Evolutionary conservation across 306 rosid genomes (phyloP).

Genomic region (Prinsepia uniflora): DNA sequence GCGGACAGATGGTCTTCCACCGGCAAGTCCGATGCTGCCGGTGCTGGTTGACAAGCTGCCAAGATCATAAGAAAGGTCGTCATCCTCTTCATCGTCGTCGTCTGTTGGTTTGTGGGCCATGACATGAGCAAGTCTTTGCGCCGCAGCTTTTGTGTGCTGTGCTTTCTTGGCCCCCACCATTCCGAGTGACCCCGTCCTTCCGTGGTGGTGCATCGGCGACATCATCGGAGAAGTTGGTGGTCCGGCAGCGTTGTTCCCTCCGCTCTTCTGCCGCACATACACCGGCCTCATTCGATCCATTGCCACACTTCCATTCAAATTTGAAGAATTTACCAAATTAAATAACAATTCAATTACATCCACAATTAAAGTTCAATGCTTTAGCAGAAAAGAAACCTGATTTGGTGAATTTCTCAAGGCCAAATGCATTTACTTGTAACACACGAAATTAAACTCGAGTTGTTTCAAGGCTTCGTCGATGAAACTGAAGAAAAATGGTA

Average conservation of each 20-base stretch:
- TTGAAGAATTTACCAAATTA: neutral
- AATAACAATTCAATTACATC: neutral
- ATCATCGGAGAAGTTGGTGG: constrained; percentile 52
- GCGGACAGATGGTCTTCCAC: constrained; percentile 49
- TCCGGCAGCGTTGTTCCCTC: constrained; percentile 37
- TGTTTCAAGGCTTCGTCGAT: neutral
- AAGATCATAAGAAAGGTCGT: constrained; percentile 55
- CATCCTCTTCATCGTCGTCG: constrained; percentile 66
- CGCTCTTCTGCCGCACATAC: constrained; percentile 56
- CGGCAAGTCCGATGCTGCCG: constrained; percentile 70
- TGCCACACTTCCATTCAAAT: neutral
- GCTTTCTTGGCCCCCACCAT: constrained; percentile 43
- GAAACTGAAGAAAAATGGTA: neutral
- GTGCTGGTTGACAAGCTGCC: constrained; percentile 29
- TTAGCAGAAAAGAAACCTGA: neutral
- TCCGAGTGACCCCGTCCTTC: constrained; percentile 49
- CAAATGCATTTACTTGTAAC: neutral
- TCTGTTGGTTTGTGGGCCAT: constrained; percentile 65
- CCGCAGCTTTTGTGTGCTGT: constrained; percentile 87
- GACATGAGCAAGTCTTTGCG: constrained; percentile 95
- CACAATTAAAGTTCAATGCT: neutral
- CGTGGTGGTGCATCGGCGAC: constrained; percentile 46
- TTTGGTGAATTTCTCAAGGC: neutral
- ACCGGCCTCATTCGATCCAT: constrained; percentile 61
- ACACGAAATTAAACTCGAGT: neutral